Conservation (phyloP, 1,284 basidiomycete species). For the Boletus mariae region DNA sequence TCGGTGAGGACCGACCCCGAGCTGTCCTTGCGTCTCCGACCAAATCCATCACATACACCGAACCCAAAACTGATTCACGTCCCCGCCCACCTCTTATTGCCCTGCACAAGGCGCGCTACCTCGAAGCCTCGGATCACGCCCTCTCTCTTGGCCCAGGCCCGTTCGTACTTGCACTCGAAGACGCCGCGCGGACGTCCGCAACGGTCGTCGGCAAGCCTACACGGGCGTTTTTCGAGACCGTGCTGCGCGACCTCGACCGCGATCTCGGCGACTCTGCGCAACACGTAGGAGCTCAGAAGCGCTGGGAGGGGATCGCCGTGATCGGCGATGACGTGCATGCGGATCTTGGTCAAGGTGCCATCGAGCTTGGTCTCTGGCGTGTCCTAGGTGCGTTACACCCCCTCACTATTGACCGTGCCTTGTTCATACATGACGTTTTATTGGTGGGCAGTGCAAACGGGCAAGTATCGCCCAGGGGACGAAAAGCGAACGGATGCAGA, state of each 20-base stretch:
- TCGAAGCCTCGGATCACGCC: conserved; percentile 42
- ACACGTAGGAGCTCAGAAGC: not conserved
- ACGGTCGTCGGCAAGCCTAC: conserved; percentile 66
- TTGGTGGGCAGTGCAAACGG: conserved; percentile 48
- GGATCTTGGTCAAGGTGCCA: conserved; percentile 63
- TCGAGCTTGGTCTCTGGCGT: conserved; percentile 57
- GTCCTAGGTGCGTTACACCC: conserved; percentile 46
- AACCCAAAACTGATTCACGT: no score
- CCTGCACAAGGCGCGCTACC: conserved; percentile 53
- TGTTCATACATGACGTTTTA: not conserved
- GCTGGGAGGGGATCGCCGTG: conserved; percentile 45
- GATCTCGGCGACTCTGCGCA: conserved; percentile 10
- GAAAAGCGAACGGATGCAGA: conserved; percentile 31
- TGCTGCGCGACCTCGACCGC: conserved; percentile 44
- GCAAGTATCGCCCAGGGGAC: conserved; percentile 61
- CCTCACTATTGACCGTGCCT: not conserved
- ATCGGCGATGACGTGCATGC: conserved; percentile 66
- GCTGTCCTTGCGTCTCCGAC: not conserved
- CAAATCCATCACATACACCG: not conserved
- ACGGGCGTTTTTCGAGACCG: conserved; percentile 55
- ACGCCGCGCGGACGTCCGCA: conserved; percentile 46
- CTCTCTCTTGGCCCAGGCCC: conserved; percentile 68
- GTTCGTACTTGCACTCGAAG: conserved; percentile 63
- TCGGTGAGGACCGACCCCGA: conserved; percentile 22
- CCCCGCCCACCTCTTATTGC: conserved; percentile 44